phyloP scores from a whole-genome alignment of 164 flowering plant species.

The Pachysandra terminalis region DNA sequence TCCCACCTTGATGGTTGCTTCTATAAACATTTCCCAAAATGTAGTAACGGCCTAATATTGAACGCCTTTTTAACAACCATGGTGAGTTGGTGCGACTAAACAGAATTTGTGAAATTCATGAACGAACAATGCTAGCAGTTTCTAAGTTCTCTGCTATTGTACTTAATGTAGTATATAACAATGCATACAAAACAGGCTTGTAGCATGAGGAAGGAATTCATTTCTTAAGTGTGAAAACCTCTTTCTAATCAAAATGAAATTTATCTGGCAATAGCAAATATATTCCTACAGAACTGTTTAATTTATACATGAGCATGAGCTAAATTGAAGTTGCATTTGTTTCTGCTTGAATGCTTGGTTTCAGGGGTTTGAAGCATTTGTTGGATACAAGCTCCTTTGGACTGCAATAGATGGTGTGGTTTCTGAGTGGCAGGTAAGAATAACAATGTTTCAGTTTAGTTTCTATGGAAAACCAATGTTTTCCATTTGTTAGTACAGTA shows the following conservation, averaged over 20 bases:
- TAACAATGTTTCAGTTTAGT: not conserved
- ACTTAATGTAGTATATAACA: not conserved
- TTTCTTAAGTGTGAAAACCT: not conserved
- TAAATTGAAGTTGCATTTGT: not conserved
- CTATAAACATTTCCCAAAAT: not conserved
- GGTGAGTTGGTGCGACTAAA: too few species aligned
- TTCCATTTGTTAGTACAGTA: not conserved
- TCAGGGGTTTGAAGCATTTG: conserved; percentile 95
- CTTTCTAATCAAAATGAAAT: not conserved
- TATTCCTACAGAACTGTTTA: not conserved
- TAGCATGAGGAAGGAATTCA: not conserved
- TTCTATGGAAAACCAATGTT: not conserved
- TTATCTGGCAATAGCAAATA: not conserved
- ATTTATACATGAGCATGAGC: not conserved
- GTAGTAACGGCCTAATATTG: not conserved
- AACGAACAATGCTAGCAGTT: too few species aligned
- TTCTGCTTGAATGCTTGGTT: conserved; percentile 12
- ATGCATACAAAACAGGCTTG: not conserved
- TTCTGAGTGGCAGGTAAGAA: conserved; percentile 91
- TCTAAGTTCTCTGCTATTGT: not conserved
- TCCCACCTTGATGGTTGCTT: not conserved
- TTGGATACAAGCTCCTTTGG: conserved; percentile 69
- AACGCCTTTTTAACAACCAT: too few species aligned
- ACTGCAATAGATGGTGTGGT: conserved; percentile 68
- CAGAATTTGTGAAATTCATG: too few species aligned